These are phyloP conservation scores for Shiraia sp. DNA, from an alignment of 2,329 filamentous ascomycete species.

Conservation along the genomic window DNA sequence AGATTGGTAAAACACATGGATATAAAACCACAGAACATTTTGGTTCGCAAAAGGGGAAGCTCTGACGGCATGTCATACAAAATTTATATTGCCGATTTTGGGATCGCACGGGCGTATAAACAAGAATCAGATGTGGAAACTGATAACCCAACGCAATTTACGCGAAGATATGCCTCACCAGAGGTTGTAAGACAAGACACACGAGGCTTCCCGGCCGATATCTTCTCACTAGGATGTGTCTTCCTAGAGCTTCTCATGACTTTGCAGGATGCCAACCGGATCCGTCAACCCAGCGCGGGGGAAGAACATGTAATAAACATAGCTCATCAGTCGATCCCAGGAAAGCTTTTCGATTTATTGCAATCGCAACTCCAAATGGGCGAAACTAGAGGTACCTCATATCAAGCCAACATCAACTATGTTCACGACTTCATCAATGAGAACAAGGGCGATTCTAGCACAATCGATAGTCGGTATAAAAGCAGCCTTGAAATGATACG, in stretches of 20 bases:
- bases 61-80: not conserved
- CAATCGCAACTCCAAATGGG: too few species aligned
- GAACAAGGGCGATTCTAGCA: too few species aligned
- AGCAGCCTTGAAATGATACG: too few species aligned
- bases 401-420: too few species aligned
- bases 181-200: constrained; percentile 3
- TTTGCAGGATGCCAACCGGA: too few species aligned
- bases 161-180: constrained; percentile 2
- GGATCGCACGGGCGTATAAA: not conserved
- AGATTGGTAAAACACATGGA: constrained; percentile 25
- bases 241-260: not conserved
- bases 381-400: too few species aligned
- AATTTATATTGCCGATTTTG: constrained; percentile 1
- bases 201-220: not conserved
- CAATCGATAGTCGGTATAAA: too few species aligned
- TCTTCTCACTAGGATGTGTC: not conserved
- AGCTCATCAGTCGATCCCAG: too few species aligned
- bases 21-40: constrained; percentile 25
- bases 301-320: too few species aligned
- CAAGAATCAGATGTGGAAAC: not conserved
- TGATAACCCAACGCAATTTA: not conserved
- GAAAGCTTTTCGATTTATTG: too few species aligned
- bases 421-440: too few species aligned
- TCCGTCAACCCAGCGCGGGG: too few species aligned
- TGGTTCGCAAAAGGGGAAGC: not conserved